Evolutionary conservation across 2,329 filamentous ascomycete species (phyloP), one percentile per base, ranked within the genome.

Genomic region (Venturia nashicola): DNA sequence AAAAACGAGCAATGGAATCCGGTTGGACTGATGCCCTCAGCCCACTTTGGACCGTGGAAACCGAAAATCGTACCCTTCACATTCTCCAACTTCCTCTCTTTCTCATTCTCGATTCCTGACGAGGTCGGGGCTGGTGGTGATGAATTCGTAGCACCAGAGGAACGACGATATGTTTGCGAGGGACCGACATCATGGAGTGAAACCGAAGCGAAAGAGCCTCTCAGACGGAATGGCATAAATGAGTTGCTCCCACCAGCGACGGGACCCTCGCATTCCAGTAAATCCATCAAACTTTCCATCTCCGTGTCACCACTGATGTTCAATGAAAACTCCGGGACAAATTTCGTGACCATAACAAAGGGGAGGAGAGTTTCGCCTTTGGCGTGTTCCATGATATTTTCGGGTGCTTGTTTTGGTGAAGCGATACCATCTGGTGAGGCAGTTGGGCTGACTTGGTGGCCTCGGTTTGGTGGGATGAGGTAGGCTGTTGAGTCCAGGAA

Each of bases 271-370:
- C 40, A 62, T 67, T 2, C 67, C 65, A n/a, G 68, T 62, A 40
- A 67, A 16, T 54, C 70, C 67, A 14, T 65, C 4, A 71, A 39
- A 5, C 67, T 61, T 16, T 68, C 65, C 40, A 70, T 70, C 40
- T 67, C 65, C 2, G 68, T 66, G 14, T 68, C 48, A 1, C 44
- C 60, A 2, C 70, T 69, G 0, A 72, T 65, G 34, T 71, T 70
- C n/a, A 71, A 65, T 5, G 71, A 68, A 65, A 72, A 70, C 9
- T 69, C 71, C 6, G 76, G 74, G 51, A 72, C 68, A 67, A 76
- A 78, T 16, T 73, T 69, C 7, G 74, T 76, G 63, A 77, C 75
- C 68, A 76, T 74, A n/a, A 74, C 73, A 64, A 76, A 75, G 0
- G 75, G 72, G 14, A 77, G 69, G 36, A 70, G 69, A 27, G 72